Evolutionary conservation across 257 asterid genomes (phyloP).

Genomic region (Nicotiana tomentosiformis): DNA sequence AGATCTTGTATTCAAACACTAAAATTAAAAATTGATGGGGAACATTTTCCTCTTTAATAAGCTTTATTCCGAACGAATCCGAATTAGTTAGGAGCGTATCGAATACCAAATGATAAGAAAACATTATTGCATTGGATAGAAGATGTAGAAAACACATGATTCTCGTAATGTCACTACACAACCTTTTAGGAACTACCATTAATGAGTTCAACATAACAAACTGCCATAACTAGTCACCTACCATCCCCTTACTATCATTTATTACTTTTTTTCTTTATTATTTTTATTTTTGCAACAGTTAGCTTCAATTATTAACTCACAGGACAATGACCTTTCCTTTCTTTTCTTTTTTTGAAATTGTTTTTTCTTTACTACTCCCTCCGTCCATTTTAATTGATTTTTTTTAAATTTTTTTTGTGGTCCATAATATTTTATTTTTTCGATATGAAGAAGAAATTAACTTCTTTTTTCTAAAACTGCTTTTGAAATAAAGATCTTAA

Average conservation of each 20-base stretch:
- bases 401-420: too few species aligned
- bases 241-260: slow-evolving; percentile 18
- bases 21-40: too few species aligned
- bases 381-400: too few species aligned
- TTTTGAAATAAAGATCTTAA: too few species aligned
- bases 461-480: too few species aligned
- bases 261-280: background rate
- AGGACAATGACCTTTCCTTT: slow-evolving; percentile 2
- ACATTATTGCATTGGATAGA: background rate
- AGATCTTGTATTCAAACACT: too few species aligned
- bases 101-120: too few species aligned
- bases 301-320: slow-evolving; percentile 32
- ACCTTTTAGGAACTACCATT: slow-evolving; percentile 15
- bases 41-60: too few species aligned
- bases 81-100: too few species aligned
- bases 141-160: background rate
- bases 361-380: background rate
- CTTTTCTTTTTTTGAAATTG: background rate
- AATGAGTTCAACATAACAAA: background rate
- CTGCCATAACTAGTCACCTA: slow-evolving; percentile 18
- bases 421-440: too few species aligned
- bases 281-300: slow-evolving; percentile 16
- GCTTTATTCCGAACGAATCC: too few species aligned
- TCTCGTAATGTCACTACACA: slow-evolving; percentile 8
- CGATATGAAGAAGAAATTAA: too few species aligned